A percentile compares a stretch with the other conserved stretches of the same genome.
Evolutionary conservation across 805 yeast species (phyloP).

Genomic region (Komagataella mondaviorum): DNA sequence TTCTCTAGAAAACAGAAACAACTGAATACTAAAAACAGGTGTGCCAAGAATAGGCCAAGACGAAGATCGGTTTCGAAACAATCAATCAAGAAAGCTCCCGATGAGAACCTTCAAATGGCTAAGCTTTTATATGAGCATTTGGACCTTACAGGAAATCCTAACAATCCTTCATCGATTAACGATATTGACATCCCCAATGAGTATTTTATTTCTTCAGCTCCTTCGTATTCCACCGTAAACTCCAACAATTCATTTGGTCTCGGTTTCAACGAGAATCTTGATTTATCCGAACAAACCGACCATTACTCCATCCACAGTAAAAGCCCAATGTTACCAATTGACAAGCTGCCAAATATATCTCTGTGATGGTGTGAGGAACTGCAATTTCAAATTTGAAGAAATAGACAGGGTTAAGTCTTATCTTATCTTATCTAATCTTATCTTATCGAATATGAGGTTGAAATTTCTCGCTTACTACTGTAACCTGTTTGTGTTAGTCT

Average conservation of each 20-base stretch:
- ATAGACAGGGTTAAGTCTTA: neutral
- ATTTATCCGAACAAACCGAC: neutral
- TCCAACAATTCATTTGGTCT: neutral
- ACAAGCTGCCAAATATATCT: neutral
- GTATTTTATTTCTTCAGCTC: neutral
- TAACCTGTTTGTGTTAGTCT: neutral
- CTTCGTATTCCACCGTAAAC: neutral
- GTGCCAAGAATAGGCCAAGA: neutral
- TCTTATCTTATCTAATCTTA: neutral
- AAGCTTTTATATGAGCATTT: neutral
- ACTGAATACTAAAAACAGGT: neutral
- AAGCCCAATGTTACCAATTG: neutral
- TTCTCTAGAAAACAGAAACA: neutral
- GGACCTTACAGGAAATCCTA: neutral
- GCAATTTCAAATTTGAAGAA: neutral
- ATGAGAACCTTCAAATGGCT: neutral
- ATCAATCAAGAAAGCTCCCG: neutral
- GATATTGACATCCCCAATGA: neutral
- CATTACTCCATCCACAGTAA: neutral
- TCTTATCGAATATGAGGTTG: neutral
- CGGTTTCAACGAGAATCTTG: neutral
- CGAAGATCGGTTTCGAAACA: neutral
- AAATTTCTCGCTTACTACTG: neutral
- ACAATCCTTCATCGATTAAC: neutral
- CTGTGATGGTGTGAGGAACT: neutral